Evolutionary conservation across 805 yeast genomes (phyloP).

Genomic region (Nakazawaea wickerhamii): DNA sequence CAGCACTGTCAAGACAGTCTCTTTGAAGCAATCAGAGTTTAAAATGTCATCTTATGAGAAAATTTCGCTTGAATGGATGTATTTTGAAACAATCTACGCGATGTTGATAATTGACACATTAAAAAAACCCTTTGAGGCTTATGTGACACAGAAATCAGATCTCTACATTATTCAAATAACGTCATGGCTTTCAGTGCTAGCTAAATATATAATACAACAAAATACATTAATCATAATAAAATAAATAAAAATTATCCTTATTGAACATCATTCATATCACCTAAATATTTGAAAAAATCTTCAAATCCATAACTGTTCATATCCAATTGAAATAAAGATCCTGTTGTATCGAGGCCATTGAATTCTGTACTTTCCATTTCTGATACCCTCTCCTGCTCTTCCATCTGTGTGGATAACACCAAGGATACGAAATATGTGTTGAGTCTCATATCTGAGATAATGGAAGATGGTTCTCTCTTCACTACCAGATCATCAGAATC

Average conservation of each 20-base stretch:
- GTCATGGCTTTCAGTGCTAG: too few relatives aligned
- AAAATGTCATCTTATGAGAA: too few relatives aligned
- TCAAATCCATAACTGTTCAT: constrained; percentile 20
- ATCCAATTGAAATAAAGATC: constrained; percentile 18
- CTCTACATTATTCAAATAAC: too few relatives aligned
- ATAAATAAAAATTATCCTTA: constrained; percentile 4
- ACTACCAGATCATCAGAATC: constrained; percentile 17
- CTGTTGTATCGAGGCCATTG: constrained; percentile 12
- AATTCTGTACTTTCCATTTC: constrained; percentile 1
- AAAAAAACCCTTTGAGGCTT: too few relatives aligned
- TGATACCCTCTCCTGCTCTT: constrained; percentile 14
- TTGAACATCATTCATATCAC: constrained; percentile 15
- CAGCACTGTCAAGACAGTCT: too few relatives aligned
- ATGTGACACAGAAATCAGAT: too few relatives aligned
- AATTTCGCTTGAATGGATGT: too few relatives aligned
- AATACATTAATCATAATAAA: background rate
- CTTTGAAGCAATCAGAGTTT: too few relatives aligned
- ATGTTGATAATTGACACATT: too few relatives aligned
- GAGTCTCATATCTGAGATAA: constrained; percentile 29
- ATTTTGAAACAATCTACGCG: too few relatives aligned
- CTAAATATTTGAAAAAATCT: constrained; percentile 25
- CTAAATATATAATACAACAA: too few relatives aligned
- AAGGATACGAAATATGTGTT: constrained; percentile 26
- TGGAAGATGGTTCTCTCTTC: constrained; percentile 30
- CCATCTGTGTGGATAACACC: constrained; percentile 23